Conservation (phyloP, 2,329 filamentous ascomycete species). For the Diaporthe sp. region DNA sequence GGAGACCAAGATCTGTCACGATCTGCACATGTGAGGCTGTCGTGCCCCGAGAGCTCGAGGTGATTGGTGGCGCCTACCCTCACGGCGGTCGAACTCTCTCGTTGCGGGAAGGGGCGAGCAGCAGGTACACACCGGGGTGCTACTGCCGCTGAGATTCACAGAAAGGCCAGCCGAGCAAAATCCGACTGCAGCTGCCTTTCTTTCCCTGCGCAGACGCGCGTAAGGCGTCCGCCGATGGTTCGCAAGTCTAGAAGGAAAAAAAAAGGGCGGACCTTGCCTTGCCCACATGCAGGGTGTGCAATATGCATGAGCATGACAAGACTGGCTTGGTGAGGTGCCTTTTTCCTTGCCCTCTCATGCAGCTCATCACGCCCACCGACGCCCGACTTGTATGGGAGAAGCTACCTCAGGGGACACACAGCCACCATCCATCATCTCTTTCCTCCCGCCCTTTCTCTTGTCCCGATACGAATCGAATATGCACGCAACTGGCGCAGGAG, state of each 20-base stretch:
- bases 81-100: neutral
- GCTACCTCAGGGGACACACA: too few species aligned
- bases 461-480: neutral
- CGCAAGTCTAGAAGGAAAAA: too few species aligned
- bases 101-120: neutral
- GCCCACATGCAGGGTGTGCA: slow-evolving; percentile 10
- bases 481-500: neutral
- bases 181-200: neutral
- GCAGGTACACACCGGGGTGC: neutral
- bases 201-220: neutral
- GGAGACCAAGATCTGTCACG: neutral
- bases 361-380: too few species aligned
- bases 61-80: slow-evolving; percentile 16
- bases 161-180: neutral
- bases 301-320: neutral
- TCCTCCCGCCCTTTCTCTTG: neutral
- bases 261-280: neutral
- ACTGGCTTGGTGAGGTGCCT: neutral
- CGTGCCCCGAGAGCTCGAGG: neutral
- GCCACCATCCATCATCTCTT: neutral
- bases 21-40: slow-evolving; percentile 13
- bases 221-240: slow-evolving; percentile 30
- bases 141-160: neutral
- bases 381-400: too few species aligned
- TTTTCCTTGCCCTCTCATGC: neutral